Evolutionary conservation across 345 rosid species (phyloP), one percentile per base, ranked within the genome.

Genomic region (Reutealis trisperma): DNA sequence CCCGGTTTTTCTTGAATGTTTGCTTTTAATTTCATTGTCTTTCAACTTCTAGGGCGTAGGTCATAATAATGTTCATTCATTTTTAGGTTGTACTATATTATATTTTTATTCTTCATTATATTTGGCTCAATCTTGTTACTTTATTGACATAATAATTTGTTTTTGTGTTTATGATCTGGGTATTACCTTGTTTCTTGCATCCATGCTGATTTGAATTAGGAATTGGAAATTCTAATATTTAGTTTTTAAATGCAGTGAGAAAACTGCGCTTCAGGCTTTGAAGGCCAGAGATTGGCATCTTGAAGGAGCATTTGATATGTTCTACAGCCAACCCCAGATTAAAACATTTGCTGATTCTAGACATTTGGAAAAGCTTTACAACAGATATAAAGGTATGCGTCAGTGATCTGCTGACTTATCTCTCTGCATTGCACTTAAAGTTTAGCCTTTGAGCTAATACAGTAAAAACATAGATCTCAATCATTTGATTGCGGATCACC

Each of bases 241-340:
- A 5, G 12, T 11, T 63, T 51, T 65, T 51, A 47, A 63, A 67
- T 85, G 91, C 89, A 96, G 99, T 78, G 99, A 96, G 75, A 96
- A 92, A 83, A 78, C 71, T 81, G 94, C 99, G 30, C 83, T 90
- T 81, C 98, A 91, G 84, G 88, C 95, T 80, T 86, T 96, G 82
- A 93, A 92, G 86, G 90, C 93, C 25, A 91, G 94, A 62, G 97
- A 96, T 65, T 96, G 99, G 99, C 91, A 92, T 77, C 91, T 93
- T 42, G 99, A 96, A 86, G 97, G 92, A 27, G 98, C 99, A 21
- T 88, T 96, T 87, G 98, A 96, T 88, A 79, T 87, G 70, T 93
- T 93, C 87, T 96, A 91, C 81, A 89, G 90, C 80, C 97, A 91
- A 75, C 92, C 98, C 45, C 99, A 96, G 55, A 76, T 86, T 65